Base-by-base conservation (phyloP, 495 filamentous ascomycete genomes). In the Peziza echinospora region DNA sequence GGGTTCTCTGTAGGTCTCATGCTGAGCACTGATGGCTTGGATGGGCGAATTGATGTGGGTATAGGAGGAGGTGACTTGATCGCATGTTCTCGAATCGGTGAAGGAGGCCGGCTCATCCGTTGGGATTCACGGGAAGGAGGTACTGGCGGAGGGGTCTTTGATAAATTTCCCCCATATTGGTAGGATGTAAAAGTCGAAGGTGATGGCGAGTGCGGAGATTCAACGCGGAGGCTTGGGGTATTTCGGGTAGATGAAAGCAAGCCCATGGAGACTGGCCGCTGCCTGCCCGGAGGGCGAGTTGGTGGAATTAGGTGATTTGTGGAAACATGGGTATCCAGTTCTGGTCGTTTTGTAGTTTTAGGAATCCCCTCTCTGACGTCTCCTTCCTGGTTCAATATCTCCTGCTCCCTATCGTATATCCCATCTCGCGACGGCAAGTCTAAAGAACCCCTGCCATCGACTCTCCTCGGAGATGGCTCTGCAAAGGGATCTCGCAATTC, bases 181-280 rank as follows among this genome's bases (percentile, higher is more conserved):
- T 43, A 11, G 0, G 21, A 17, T 43, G 30, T 37, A 13, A 37
- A 13, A 37, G 41, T 10, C 41, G 8, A n/a, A 34, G 41, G 41
- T 5, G 78, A 75, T 19, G 83, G 82, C 45, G 84, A 86, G 24
- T 69, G 70, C 0, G 82, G 83, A 8, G 83, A 78, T 39, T 86
- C 73, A 16, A 91, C 65, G 0, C 71, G 73, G 45, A 91, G 69
- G 1, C 75, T 71, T 8, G 84, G 82, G 9, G 80, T 67, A 56
- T 21, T 60, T 51, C 17, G 62, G 19, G 30, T 11, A 1, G 30
- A 3, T n/a, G n/a, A n/a, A n/a, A n/a, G n/a, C n/a, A n/a, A n/a
- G 19, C 13, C 30, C 30, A 37, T 37, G 3, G 30, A 37, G 13
- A 13, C 13, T 17, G 30, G 30, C 13, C 30, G 30, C 30, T 1